phyloP scores from a whole-genome alignment of 1,284 basidiomycete genomes.

The Xerocomus minutiporus region DNA sequence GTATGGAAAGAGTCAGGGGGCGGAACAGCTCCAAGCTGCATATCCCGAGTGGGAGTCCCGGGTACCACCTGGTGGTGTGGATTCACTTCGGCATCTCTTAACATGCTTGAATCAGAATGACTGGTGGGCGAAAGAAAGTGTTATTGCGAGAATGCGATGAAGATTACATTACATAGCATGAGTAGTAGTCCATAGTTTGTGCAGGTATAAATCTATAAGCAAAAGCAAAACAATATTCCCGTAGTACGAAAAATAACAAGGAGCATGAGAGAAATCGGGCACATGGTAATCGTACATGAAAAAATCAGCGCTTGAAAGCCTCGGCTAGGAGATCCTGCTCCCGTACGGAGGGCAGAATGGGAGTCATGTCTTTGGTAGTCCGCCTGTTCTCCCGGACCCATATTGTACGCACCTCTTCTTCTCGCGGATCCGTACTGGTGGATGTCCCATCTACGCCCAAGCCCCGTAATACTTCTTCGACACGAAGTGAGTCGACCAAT shows the following conservation, averaged over 20 bases:
- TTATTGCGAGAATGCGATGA: slow-evolving; percentile 10
- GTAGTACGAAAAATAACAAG: slow-evolving; percentile 1
- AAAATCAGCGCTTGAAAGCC: slow-evolving; percentile 47
- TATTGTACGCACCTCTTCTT: slow-evolving; percentile 64
- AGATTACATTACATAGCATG: slow-evolving; percentile 5
- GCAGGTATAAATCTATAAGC: slow-evolving; percentile 28
- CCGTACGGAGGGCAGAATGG: slow-evolving; percentile 21
- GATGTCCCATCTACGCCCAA: slow-evolving; percentile 43
- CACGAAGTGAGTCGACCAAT: slow-evolving; percentile 53
- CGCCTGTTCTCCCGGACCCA: slow-evolving; percentile 61
- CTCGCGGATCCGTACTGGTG: slow-evolving; percentile 43
- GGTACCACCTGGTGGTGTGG: slow-evolving; percentile 42
- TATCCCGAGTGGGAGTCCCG: slow-evolving; percentile 25
- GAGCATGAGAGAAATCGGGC: slow-evolving; percentile 10
- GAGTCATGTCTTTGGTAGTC: slow-evolving; percentile 53
- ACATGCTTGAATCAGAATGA: slow-evolving; percentile 43
- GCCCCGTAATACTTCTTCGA: slow-evolving; percentile 62
- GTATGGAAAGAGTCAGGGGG: slow-evolving; percentile 23
- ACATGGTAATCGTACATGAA: slow-evolving; percentile 8
- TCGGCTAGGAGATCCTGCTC: slow-evolving; percentile 43
- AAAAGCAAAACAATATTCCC: slow-evolving; percentile 15
- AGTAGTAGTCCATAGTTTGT: slow-evolving; percentile 2
- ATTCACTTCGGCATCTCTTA: slow-evolving; percentile 47
- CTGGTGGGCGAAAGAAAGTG: slow-evolving; percentile 40
- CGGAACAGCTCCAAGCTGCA: slow-evolving; percentile 22